phyloP scores from a whole-genome alignment of 176 grass and related monocot species.

The Guadua angustifolia region DNA sequence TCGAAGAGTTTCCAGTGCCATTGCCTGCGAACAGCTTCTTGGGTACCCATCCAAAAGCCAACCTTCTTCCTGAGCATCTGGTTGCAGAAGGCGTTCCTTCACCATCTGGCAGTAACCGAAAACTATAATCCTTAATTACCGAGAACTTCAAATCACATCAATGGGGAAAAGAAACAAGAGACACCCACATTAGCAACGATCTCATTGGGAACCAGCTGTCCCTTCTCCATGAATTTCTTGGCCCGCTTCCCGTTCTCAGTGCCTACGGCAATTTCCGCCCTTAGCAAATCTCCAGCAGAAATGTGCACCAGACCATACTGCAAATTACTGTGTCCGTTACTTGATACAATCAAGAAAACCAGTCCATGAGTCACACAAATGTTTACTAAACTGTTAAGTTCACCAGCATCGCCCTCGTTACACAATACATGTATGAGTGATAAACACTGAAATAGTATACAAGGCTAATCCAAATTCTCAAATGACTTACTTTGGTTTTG shows the following conservation, averaged over 20 bases:
- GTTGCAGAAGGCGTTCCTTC: constrained; percentile 77
- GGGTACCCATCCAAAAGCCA: constrained; percentile 98
- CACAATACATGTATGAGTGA: not conserved
- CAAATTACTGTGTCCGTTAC: constrained; percentile 34
- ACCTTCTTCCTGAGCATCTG: constrained; percentile 85
- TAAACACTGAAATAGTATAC: not conserved
- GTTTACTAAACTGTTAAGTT: constrained; percentile 3
- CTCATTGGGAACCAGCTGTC: constrained; percentile 81
- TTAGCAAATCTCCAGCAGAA: constrained; percentile 91
- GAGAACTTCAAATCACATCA: not conserved
- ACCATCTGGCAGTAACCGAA: constrained; percentile 64
- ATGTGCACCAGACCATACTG: constrained; percentile 94
- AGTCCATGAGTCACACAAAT: not conserved
- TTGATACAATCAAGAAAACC: not conserved
- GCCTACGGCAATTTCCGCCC: constrained; percentile 79
- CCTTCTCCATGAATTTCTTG: constrained; percentile 98
- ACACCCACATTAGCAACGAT: constrained; percentile 79
- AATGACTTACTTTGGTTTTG: constrained; percentile 72
- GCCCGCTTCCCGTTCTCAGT: constrained; percentile 77
- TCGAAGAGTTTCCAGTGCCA: constrained; percentile 78
- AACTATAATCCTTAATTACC: not conserved
- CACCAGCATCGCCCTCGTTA: not conserved
- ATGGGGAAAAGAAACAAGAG: not conserved
- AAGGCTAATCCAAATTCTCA: not conserved
- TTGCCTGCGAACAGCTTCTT: constrained; percentile 88